Base-by-base conservation (phyloP, 257 asterid species). In the Pogostemon cablin region DNA sequence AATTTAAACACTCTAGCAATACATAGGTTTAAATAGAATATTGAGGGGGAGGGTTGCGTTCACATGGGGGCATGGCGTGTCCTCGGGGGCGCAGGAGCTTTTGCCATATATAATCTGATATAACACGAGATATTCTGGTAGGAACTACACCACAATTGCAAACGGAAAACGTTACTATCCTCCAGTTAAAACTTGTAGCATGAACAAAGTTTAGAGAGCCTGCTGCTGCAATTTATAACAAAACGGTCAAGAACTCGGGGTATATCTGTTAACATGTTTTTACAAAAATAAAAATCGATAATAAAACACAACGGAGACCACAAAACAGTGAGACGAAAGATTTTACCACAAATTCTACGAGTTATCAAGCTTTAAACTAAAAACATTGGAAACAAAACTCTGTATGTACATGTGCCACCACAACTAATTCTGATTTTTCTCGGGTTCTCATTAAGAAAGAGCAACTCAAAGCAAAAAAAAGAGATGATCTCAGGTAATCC, bases 371-470 rank as follows among this genome's bases (percentile, higher is more conserved):
- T 65, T 38, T 57, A 72, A 75, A 70, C 72, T 72, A 32, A 42
- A 60, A 66, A 54, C 64, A 61, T 47, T 38, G 67, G 73, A 76
- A 25, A n/a, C 77, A 75, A 79, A 75, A 78, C 84, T 74, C 82
- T 4, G 67, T 86, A 84, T 80, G 77, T 81, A 85, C 88, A 83
- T 70, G 69, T 44, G 75, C 68, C 71, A 80, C 69, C 68, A 70
- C 65, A 68, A 80, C 72, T 75, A 78, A 71, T 54, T 75, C 78
- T 67, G 62, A 58, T 39, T 53, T 25, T 38, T 71, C 80, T 75
- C 71, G 3, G 65, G 67, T 74, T 77, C 75, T 75, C 48, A 59
- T 79, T 68, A 62, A 67, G 32, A 68, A 62, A 78, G 68, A 48
- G 43, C 20, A 72, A 73, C 80, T 78, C 75, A 55, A 54, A 71